Percentiles rank a stretch among this genome's conserved stretches.
phyloP scores from a whole-genome alignment of 768 basidiomycete species.

The Suillus luteus region DNA sequence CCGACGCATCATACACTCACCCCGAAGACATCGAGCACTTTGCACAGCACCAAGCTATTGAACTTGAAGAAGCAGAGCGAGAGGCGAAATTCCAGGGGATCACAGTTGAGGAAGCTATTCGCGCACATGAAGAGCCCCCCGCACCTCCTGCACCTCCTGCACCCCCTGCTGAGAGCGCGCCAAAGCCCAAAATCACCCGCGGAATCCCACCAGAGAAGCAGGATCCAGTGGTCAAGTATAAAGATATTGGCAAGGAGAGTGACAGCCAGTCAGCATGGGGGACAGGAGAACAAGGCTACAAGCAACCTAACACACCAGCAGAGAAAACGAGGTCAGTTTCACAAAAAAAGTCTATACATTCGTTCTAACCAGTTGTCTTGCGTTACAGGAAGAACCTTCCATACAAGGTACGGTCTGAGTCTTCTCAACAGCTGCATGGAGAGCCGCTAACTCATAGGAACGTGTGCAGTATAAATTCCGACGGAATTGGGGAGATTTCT shows the following conservation, averaged over 20 bases:
- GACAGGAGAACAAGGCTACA: constrained; percentile 67
- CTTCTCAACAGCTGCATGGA: constrained; percentile 20
- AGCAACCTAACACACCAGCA: constrained; percentile 65
- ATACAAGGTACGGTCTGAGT: constrained; percentile 68
- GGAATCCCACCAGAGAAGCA: constrained; percentile 66
- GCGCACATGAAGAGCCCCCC: constrained; percentile 48
- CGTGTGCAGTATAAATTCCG: constrained; percentile 89
- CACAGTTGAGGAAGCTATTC: constrained; percentile 67
- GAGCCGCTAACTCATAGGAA: constrained; percentile 51
- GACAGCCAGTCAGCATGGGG: constrained; percentile 70
- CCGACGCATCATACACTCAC: constrained; percentile 91
- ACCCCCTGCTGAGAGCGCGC: constrained; percentile 19
- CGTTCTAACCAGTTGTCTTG: constrained; percentile 5
- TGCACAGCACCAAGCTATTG: constrained; percentile 83
- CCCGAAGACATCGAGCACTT: constrained; percentile 95
- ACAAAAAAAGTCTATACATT: constrained; percentile 5
- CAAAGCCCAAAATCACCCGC: constrained; percentile 57
- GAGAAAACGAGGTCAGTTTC: constrained; percentile 71
- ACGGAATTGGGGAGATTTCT: constrained; percentile 87
- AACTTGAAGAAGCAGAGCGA: constrained; percentile 77
- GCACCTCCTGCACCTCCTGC: constrained; percentile 17
- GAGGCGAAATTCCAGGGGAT: constrained; percentile 88
- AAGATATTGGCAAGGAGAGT: constrained; percentile 53
- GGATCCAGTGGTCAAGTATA: constrained; percentile 65
- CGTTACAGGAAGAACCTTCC: constrained; percentile 69